phyloP scores from a whole-genome alignment of 768 basidiomycete species.

The Termitomyces sp. region DNA sequence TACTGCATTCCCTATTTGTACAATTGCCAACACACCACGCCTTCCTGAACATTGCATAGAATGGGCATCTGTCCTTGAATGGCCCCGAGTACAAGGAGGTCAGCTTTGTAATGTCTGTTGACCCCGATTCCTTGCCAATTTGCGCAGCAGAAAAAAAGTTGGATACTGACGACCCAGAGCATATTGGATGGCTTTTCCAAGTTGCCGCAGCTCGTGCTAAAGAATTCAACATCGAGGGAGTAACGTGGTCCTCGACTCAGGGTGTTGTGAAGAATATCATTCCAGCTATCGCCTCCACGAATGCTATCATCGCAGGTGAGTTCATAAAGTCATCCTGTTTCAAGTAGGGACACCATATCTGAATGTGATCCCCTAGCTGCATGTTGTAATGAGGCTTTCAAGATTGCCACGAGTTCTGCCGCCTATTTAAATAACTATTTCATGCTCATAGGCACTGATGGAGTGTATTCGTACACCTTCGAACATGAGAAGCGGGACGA shows the following conservation, averaged over 20 bases:
- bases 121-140: neutral
- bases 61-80: constrained; percentile 98
- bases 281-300: constrained; percentile 97
- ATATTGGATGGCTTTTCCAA: constrained; percentile 90
- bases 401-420: constrained; percentile 93
- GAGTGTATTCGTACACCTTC: constrained; percentile 96
- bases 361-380: constrained; percentile 51
- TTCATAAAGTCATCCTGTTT: constrained; percentile 11
- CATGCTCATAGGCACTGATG: constrained; percentile 96
- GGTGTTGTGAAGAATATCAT: constrained; percentile 99
- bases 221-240: constrained; percentile 96
- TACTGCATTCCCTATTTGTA: constrained; percentile 96
- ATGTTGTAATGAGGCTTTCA: constrained; percentile 99
- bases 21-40: constrained; percentile 97
- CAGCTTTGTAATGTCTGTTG: constrained; percentile 9
- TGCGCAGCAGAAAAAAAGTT: constrained; percentile 75
- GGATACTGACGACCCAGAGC: constrained; percentile 96
- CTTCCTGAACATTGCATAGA: constrained; percentile 99
- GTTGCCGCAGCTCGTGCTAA: constrained; percentile 77
- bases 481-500: constrained; percentile 89
- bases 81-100: constrained; percentile 94
- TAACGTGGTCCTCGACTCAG: constrained; percentile 96
- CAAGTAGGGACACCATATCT: neutral
- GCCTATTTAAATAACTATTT: constrained; percentile 97
- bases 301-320: constrained; percentile 92